Conservation (phyloP, 78 protist genomes). For the Dictyostelium discoideum region dicty_2.7 NC_007088.5:143501-144000, state of each 20-base stretch:
- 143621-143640: not conserved
- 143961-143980: slow-evolving; percentile 10
- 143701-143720: slow-evolving; percentile 13
- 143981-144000: not conserved
- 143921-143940: not conserved
- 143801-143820: not conserved
- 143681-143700: slow-evolving; percentile 73
- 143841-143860: not conserved
- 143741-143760: slow-evolving; percentile 54
- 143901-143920: no score
- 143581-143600: not conserved
- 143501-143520: slow-evolving; percentile 6
- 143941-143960: slow-evolving; percentile 2
- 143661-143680: slow-evolving; percentile 37
- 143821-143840: not conserved
- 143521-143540: not conserved
- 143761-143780: slow-evolving; percentile 57
- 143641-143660: no score
- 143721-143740: slow-evolving; percentile 55
- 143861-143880: not conserved
- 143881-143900: not conserved
- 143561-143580: not conserved
- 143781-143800: slow-evolving; percentile 71
- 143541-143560: not conserved
- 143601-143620: no score